A percentile compares a stretch with the other conserved stretches of the same genome.
Conservation (phyloP, 768 basidiomycete genomes). For the Tylopilus subfusipes region DNA sequence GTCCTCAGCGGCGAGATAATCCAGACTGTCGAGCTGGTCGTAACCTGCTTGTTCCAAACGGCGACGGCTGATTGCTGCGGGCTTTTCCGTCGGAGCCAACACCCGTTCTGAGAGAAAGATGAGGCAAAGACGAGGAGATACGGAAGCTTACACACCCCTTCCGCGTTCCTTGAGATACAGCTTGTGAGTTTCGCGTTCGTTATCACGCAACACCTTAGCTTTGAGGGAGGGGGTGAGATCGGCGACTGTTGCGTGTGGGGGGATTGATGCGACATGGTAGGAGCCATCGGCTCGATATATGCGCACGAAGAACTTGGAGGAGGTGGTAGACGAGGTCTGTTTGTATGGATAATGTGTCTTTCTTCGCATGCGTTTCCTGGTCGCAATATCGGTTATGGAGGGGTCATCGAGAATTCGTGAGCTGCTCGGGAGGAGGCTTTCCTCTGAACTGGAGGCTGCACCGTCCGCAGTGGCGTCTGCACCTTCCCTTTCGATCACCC, state of each 20-base stretch:
- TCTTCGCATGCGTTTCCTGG: conserved; percentile 24
- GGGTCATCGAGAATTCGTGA: conserved; percentile 17
- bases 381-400: conserved; percentile 5
- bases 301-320: conserved; percentile 48
- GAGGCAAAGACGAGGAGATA: neutral
- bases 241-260: conserved; percentile 61
- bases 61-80: conserved; percentile 78
- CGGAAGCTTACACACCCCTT: conserved; percentile 47
- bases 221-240: conserved; percentile 63
- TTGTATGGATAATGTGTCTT: conserved; percentile 23
- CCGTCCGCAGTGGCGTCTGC: conserved; percentile 35
- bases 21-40: conserved; percentile 71
- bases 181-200: conserved; percentile 58
- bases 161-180: conserved; percentile 75
- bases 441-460: conserved; percentile 42
- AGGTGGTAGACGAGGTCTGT: conserved; percentile 9
- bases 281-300: conserved; percentile 73
- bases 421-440: conserved; percentile 17
- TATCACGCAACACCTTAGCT: conserved; percentile 47
- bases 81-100: conserved; percentile 74
- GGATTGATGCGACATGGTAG: conserved; percentile 67
- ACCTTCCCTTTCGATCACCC: conserved; percentile 60
- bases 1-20: conserved; percentile 73
- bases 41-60: conserved; percentile 90
- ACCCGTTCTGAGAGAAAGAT: conserved; percentile 62